These are phyloP conservation scores for Oryza punctata DNA, from an alignment of 176 grass and related monocot genomes.

Conservation along the genomic window DNA sequence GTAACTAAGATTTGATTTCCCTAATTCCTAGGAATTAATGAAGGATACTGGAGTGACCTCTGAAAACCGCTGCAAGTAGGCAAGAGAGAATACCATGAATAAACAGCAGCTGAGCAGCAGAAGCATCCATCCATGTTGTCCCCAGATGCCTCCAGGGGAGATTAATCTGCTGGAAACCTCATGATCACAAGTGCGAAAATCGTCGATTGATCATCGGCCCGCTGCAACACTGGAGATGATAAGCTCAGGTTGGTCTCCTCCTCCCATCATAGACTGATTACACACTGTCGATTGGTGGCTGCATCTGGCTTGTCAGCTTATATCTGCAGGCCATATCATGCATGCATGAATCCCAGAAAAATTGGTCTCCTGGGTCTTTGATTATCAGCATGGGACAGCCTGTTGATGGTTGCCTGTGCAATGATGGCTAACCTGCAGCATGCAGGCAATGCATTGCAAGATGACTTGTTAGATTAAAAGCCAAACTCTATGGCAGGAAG, in stretches of 20 bases:
- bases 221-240: neutral
- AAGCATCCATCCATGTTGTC: neutral
- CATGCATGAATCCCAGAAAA: constrained; percentile 6
- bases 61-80: neutral
- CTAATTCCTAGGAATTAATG: neutral
- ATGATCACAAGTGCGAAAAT: neutral
- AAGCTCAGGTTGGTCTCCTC: neutral
- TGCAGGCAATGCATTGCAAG: constrained; percentile 19
- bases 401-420: neutral
- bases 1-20: neutral
- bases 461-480: neutral
- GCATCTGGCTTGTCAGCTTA: constrained; percentile 22
- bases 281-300: neutral
- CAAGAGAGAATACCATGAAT: neutral
- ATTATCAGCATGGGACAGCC: neutral
- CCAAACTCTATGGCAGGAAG: neutral
- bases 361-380: neutral
- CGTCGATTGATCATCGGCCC: neutral
- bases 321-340: neutral
- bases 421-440: neutral
- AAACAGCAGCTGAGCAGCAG: neutral
- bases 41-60: neutral
- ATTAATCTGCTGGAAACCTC: constrained; percentile 9
- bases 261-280: neutral
- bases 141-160: neutral